Evolutionary conservation across 306 rosid genomes (phyloP).

Genomic region (Dalbergia cultrata): DNA sequence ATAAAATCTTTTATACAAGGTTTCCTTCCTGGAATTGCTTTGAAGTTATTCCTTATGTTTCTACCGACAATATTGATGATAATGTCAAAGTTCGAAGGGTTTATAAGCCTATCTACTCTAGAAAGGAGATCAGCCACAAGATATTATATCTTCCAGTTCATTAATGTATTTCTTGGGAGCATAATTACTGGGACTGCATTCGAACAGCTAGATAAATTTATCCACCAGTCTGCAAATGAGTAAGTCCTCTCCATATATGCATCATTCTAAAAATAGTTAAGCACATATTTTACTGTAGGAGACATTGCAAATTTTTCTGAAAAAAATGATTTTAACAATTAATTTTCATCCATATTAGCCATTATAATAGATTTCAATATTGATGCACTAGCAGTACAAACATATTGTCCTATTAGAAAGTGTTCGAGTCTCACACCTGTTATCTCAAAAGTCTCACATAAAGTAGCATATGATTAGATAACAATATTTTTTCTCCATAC

Average conservation of each 20-base stretch:
- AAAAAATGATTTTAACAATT: not conserved
- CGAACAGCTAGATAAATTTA: constrained; percentile 83
- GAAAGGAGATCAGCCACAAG: constrained; percentile 92
- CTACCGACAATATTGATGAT: constrained; percentile 87
- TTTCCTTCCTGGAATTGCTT: constrained; percentile 95
- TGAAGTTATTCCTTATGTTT: constrained; percentile 91
- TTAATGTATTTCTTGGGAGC: constrained; percentile 96
- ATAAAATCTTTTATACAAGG: constrained; percentile 90
- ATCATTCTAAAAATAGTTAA: not conserved
- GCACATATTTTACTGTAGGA: not conserved
- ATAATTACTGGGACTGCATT: constrained; percentile 97
- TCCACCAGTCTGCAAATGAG: constrained; percentile 94
- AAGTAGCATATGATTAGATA: too few relatives aligned
- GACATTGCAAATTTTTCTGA: not conserved
- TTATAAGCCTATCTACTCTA: constrained; percentile 69
- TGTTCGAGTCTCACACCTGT: too few relatives aligned
- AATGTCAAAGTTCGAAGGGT: constrained; percentile 97
- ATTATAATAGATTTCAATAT: not conserved
- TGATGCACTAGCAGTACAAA: too few relatives aligned
- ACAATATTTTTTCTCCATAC: too few relatives aligned
- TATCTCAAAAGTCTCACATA: too few relatives aligned
- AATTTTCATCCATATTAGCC: not conserved
- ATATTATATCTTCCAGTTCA: constrained; percentile 86
- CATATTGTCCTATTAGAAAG: too few relatives aligned
- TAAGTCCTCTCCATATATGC: constrained; percentile 49